Percentiles rank a stretch among this genome's conserved stretches.
Evolutionary conservation across 345 rosid genomes (phyloP).

Genomic region (Hibiscus syriacus): DNA sequence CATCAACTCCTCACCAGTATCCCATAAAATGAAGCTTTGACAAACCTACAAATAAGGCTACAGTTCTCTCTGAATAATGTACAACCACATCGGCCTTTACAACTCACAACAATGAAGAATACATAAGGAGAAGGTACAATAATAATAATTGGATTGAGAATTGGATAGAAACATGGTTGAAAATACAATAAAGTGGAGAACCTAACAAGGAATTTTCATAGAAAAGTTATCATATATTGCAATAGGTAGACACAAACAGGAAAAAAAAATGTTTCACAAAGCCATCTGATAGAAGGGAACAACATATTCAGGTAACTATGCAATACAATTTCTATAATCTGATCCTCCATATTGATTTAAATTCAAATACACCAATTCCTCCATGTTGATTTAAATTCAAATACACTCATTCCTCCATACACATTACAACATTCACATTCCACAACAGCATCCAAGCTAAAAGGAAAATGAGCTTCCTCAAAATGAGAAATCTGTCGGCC

Average conservation of each 20-base stretch:
- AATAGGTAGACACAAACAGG: neutral
- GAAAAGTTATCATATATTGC: neutral
- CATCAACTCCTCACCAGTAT: neutral
- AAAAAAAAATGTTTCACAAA: neutral
- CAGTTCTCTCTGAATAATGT: neutral
- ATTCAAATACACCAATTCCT: no score
- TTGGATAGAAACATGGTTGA: neutral
- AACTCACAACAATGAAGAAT: neutral
- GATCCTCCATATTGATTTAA: neutral
- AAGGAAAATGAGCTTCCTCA: neutral
- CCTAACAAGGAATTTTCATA: neutral
- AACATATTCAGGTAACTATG: neutral
- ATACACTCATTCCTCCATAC: neutral
- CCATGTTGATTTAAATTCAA: neutral
- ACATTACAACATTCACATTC: neutral
- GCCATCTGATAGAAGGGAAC: neutral
- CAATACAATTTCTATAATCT: neutral
- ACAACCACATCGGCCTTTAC: neutral
- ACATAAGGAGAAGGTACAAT: neutral
- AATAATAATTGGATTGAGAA: neutral
- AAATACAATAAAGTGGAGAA: neutral
- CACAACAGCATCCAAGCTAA: neutral
- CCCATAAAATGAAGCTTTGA: neutral
- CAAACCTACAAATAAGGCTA: neutral
- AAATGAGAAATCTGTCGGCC: neutral